These are phyloP conservation scores for Pseudogymnoascus destructans DNA, from an alignment of 2,329 filamentous ascomycete species.

Conservation along the genomic window DNA sequence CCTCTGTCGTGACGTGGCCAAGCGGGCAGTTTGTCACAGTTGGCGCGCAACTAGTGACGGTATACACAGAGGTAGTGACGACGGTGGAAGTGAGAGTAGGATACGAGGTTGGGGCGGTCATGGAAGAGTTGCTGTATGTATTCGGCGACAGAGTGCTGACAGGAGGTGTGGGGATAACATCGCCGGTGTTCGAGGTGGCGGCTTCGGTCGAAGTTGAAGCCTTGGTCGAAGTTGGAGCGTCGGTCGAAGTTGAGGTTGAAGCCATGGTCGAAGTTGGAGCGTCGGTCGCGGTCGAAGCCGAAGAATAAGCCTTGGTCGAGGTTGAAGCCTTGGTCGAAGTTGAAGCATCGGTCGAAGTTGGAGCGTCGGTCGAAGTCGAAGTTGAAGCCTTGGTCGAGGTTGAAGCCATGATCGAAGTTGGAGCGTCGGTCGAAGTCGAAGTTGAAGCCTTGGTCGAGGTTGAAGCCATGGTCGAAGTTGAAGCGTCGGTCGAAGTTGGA, in stretches of 20 bases:
- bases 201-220: background rate
- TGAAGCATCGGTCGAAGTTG: background rate
- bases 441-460: background rate
- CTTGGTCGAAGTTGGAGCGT: background rate
- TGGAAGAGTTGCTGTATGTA: constrained; percentile 6
- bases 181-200: background rate
- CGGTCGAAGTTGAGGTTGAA: background rate
- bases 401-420: background rate
- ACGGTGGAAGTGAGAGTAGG: constrained; percentile 30
- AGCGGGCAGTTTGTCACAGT: constrained; percentile 39
- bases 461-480: background rate
- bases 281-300: no score
- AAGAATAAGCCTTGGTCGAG: background rate
- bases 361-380: background rate
- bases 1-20: constrained; percentile 29
- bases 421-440: background rate
- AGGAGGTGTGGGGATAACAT: background rate
- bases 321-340: background rate
- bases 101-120: background rate
- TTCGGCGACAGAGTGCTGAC: background rate
- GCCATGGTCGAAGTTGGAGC: background rate
- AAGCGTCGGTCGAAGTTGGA: background rate
- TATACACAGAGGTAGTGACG: constrained; percentile 36
- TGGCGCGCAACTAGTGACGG: constrained; percentile 37
- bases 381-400: background rate